Conservation (phyloP, 2,329 filamentous ascomycete genomes). For the Pseudocercospora fijiensis region DNA sequence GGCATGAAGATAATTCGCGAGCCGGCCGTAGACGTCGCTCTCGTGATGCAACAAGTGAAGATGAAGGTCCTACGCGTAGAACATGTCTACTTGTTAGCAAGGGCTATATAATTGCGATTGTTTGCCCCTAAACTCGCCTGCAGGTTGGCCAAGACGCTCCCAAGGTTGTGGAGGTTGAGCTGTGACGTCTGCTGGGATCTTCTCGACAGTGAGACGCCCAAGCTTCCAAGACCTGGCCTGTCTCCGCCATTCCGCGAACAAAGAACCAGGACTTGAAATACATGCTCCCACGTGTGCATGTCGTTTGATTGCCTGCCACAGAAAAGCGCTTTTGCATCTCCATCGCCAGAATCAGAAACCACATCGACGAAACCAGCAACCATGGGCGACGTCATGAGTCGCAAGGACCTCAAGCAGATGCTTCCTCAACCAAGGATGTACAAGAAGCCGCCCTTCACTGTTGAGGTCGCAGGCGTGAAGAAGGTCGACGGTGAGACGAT, state of each 20-base stretch:
- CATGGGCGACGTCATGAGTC: conserved; percentile 38
- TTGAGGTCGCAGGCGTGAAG: conserved; percentile 67
- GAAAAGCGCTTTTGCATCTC: neutral
- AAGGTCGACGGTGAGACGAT: conserved; percentile 79
- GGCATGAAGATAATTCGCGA: neutral
- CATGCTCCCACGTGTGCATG: conserved; percentile 18
- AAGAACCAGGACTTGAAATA: neutral
- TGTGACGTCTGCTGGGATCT: neutral
- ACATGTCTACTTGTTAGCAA: neutral
- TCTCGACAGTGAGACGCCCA: neutral
- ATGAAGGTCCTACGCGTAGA: neutral
- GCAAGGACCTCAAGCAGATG: conserved; percentile 49
- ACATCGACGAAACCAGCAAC: conserved; percentile 19
- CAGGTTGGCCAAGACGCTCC: neutral
- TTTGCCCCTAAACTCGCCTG: too few species aligned
- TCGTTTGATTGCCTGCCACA: conserved; percentile 21
- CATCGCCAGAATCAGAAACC: neutral
- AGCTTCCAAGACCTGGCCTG: neutral
- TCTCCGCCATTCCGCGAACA: neutral
- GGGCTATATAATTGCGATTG: neutral
- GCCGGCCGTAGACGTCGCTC: neutral
- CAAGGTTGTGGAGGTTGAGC: neutral
- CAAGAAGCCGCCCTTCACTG: conserved; percentile 71
- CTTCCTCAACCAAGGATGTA: conserved; percentile 49
- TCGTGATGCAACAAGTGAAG: neutral